phyloP scores from a whole-genome alignment of 164 flowering plant species.

The Magnolia sinica region DNA sequence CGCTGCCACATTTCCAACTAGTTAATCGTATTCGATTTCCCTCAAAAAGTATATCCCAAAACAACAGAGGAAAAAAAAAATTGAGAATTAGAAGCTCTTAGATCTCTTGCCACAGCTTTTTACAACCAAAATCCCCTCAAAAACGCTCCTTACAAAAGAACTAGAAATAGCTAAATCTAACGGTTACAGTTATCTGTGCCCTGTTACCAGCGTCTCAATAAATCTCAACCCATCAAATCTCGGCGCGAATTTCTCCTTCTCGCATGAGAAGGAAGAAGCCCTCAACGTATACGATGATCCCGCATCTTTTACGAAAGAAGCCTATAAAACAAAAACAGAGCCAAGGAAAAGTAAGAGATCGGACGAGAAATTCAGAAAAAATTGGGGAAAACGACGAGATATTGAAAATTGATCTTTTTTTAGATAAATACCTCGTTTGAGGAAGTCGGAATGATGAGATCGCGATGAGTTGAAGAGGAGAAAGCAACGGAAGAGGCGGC shows the following conservation, averaged over 20 bases:
- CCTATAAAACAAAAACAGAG: neutral
- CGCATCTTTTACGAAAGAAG: neutral
- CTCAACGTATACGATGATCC: neutral
- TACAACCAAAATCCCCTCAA: too few species aligned
- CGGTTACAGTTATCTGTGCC: constrained; percentile 32
- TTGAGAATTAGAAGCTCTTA: too few species aligned
- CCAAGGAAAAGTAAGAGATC: neutral
- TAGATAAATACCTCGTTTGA: neutral
- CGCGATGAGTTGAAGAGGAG: neutral
- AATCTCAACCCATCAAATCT: constrained; percentile 55
- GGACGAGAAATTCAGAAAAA: neutral
- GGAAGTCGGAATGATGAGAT: neutral
- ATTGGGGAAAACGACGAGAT: neutral
- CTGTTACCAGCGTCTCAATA: constrained; percentile 53
- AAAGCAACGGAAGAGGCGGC: constrained; percentile 4
- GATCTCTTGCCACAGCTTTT: too few species aligned
- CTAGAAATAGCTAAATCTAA: too few species aligned
- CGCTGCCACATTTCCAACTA: too few species aligned
- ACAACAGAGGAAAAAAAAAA: too few species aligned
- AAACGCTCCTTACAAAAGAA: too few species aligned
- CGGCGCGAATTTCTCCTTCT: constrained; percentile 37
- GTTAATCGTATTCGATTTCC: too few species aligned
- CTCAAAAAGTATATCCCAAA: too few species aligned
- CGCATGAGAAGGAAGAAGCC: neutral
- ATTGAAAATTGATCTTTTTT: neutral